Base-by-base conservation (phyloP, 2,329 filamentous ascomycete genomes). In the Fusarium irregulare region DNA sequence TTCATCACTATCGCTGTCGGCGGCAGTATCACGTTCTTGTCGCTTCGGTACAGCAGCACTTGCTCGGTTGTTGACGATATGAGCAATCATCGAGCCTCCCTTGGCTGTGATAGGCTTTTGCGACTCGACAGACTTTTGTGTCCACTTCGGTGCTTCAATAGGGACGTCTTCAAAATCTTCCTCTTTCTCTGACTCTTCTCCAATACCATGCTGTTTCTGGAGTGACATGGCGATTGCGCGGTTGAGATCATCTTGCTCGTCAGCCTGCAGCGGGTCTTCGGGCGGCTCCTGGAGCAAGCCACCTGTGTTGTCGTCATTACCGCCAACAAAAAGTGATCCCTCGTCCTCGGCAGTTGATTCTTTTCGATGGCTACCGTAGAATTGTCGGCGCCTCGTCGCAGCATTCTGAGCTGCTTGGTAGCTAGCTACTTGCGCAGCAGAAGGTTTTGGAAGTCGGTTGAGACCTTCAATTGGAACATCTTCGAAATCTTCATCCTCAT, bases 391-490 rank as follows among this genome's bases (percentile, higher is more conserved):
- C 13, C 70, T 67, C 3, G 67, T 48, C 18, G 69, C 71, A 20
- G 73, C 72, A n/a, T 73, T 67, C 27, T 72, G 76, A 14, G 76
- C 73, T 37, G 72, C 72, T 54, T 77, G 70, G 25, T 71, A 47
- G 44, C 72, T 75, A n/a, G 65, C 68, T 14, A 61, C 23, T n/a
- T 61, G 60, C n/a, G 65, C 66, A n/a, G 61, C 60, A 11, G 72
- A 61, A 49, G 73, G 62, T 49, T 91, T 95, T 0, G 94, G 93
- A 18, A 98, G 81, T 53, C 94, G 86, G 74, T 98, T 98, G 14
- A 98, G 76, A 0, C 94, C 94, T 78, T 96, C 93, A 49, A 98
- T 94, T 0, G 94, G 94, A 6, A 98, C 91, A 79, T 98, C 94
- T 77, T 98, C 94, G 74, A 98, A 98, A 12, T 93, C 92, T 7